Base-by-base conservation (phyloP, 768 basidiomycete genomes). In the Podaxis carcinomalis region DNA sequence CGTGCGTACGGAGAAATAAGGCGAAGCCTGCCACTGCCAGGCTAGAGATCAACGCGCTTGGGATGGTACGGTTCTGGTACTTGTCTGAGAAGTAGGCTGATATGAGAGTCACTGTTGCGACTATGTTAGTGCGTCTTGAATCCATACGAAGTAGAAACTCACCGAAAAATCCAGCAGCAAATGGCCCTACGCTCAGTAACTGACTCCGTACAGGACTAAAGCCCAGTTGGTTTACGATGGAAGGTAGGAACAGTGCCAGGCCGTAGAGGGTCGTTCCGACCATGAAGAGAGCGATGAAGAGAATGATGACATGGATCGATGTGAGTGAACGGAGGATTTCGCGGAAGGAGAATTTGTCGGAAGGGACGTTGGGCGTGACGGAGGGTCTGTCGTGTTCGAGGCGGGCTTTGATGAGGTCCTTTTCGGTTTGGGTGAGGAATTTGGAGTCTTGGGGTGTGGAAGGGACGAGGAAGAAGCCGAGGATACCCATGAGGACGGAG, bases 401-500 rank as follows among this genome's bases (percentile, higher is more conserved):
- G 16, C 73, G 69, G 0, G 58, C 51, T 57, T 68, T 64, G 46
- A 75, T 70, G n/a, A 75, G 74, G 70, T 74, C 71, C 66, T 73
- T 74, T 64, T 75, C 64, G n/a, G 68, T 64, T n/a, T 65, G 56
- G 3, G 70, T 72, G 9, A 76, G 65, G 47, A 73, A 68, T 42
- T 68, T 70, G 14, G 70, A 67, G 27, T 72, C 68, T 32, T 64
- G 62, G 5, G 73, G 74, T 1, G 75, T 73, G 7, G 69, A 69
- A 5, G 75, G 75, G 11, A 75, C 66, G 37, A 77, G 54, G 61
- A 75, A 78, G 71, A 77, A 82, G 0, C 77, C 72, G 27, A 69
- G 35, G 11, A 79, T 27, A 0, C 84, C 86, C 60, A 82, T 77
- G 2, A 81, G 55, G 46, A 78, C 69, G 1, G 82, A 82, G 66